A percentile compares a stretch with the other conserved stretches of the same genome.
These are phyloP conservation scores for Tetrahymena thermophila DNA, from an alignment of 73 alveolate genomes.

Conservation along the genomic window DNA sequence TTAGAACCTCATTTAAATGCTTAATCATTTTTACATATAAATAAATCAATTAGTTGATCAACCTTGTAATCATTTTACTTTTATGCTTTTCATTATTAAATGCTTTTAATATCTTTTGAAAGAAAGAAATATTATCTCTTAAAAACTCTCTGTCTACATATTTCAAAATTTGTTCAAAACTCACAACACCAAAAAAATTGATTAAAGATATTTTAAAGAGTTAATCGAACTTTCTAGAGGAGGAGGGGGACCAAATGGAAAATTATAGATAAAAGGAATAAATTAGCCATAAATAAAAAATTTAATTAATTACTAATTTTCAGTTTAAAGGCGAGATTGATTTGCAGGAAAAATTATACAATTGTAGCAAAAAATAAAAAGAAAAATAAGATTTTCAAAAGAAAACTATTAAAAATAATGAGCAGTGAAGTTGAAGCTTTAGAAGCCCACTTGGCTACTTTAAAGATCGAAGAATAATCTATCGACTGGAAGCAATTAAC, in stretches of 20 bases:
- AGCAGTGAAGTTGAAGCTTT: background rate
- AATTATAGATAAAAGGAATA: background rate
- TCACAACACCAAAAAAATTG: background rate
- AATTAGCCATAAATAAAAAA: background rate
- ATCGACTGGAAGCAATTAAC: background rate
- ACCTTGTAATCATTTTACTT: too few species aligned
- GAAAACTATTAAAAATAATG: background rate
- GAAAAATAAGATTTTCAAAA: background rate
- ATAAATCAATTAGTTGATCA: too few species aligned
- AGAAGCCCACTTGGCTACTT: background rate
- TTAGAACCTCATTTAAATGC: too few species aligned
- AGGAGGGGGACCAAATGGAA: conserved; percentile 1
- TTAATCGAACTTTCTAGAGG: conserved; percentile 1
- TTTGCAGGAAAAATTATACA: background rate
- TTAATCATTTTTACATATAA: too few species aligned
- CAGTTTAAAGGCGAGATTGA: background rate
- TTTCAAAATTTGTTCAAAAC: background rate
- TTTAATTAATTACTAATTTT: background rate
- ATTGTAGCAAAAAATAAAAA: background rate
- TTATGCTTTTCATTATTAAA: too few species aligned
- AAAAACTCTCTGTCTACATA: background rate
- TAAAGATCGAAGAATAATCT: background rate
- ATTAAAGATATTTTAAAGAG: background rate
- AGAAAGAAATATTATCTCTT: too few species aligned
- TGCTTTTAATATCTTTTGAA: too few species aligned